Base-by-base conservation (phyloP, 257 asterid genomes). In the Scutellaria minor region DNA sequence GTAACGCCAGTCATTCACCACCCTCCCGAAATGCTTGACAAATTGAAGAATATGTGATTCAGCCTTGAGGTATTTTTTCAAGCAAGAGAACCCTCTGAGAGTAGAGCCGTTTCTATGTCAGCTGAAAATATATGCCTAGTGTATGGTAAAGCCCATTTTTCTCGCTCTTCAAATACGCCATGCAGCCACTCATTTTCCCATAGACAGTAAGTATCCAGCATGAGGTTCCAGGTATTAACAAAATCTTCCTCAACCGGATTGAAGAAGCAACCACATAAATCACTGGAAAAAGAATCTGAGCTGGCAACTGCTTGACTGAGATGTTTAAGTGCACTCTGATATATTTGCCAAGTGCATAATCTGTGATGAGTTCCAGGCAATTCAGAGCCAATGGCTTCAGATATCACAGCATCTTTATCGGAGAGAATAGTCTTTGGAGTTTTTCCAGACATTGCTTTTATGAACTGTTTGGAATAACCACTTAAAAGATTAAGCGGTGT, bases 61-160 rank as follows among this genome's bases (percentile, higher is more conserved):
- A 5, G 66, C 77, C 61, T 82, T 86, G 14, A 80, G 79, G 70
- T 82, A 78, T 73, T 79, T 86, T 58, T 64, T 78, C 74, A 82
- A 79, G 81, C 70, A 80, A 20, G 83, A 15, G 87, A 76, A 73
- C 72, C 77, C 82, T 76, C 85, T 6, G 80, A 78, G 48, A 83
- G 82, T 55, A 80, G 59, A 27, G 81, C 73, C 44, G 75, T 72
- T 78, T 74, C 87, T 58, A 86, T 67, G 66, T 80, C 87, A 15
- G 82, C 91, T 12, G 77, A 74, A 66, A 84, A 86, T 14, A 84
- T 64, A 72, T 82, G 85, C 73, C 79, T 84, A 46, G 48, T 47
- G 77, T 80, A 82, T 1, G 89, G 85, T 75, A 86, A 75, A 64
- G 89, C 91, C 91, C 89, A 86, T 44, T 70, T 82, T 72, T 78